A percentile compares a stretch with the other conserved stretches of the same genome.
Evolutionary conservation across 139 green algal genomes (phyloP).

Genomic region (Picochlorum sp.): DNA sequence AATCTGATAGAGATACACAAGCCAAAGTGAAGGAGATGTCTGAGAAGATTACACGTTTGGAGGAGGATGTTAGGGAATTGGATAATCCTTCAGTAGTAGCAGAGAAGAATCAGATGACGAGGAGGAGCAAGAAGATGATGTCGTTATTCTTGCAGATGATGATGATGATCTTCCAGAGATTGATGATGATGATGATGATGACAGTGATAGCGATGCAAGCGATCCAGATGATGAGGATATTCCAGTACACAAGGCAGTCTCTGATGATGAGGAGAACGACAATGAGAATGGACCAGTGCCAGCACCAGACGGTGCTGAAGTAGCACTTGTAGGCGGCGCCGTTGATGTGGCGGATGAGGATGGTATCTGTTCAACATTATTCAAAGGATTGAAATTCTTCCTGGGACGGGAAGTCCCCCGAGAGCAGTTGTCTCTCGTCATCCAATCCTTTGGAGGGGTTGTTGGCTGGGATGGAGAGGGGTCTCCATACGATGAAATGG

Average conservation of each 20-base stretch:
- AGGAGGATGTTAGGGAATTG: slow-evolving; percentile 16
- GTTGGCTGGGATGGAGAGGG: slow-evolving; percentile 87
- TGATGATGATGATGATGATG: slow-evolving; percentile 22
- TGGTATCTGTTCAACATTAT: slow-evolving; percentile 64
- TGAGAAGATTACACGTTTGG: slow-evolving; percentile 17
- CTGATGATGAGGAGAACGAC: not conserved
- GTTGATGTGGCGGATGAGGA: slow-evolving; percentile 40
- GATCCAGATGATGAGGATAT: slow-evolving; percentile 12
- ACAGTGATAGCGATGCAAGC: slow-evolving; percentile 10
- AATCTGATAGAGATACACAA: not conserved
- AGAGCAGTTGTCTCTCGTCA: slow-evolving; percentile 86
- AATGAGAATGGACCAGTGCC: not conserved
- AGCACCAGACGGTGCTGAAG: not conserved
- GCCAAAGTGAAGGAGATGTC: slow-evolving; percentile 16
- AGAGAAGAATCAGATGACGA: not conserved
- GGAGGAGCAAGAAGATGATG: not conserved
- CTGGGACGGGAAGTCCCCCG: slow-evolving; percentile 78
- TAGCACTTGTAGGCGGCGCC: slow-evolving; percentile 43
- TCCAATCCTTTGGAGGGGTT: slow-evolving; percentile 84
- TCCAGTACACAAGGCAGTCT: slow-evolving; percentile 10
- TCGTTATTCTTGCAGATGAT: not conserved
- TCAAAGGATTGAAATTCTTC: slow-evolving; percentile 88
- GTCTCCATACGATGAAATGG: slow-evolving; percentile 53
- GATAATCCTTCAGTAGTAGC: not conserved
- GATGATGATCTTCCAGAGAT: slow-evolving; percentile 7